These are phyloP conservation scores for Sisymbrium irio DNA, from an alignment of 345 rosid species.

Conservation along the genomic window DNA sequence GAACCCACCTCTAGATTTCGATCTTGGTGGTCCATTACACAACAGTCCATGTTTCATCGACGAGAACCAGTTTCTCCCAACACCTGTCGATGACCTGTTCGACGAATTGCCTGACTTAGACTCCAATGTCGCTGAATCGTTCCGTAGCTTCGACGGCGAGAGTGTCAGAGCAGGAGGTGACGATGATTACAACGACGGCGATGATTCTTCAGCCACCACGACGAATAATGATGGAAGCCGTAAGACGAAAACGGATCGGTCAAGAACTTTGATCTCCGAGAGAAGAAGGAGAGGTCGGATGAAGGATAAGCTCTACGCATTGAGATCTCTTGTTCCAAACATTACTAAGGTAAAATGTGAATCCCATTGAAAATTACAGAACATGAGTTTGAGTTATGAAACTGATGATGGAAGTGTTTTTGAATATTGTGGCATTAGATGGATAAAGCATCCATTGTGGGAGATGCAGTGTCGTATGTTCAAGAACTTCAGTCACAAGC, in stretches of 20 bases:
- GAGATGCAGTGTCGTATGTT: conserved; percentile 71
- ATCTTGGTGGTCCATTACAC: conserved; percentile 34
- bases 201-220: conserved; percentile 61
- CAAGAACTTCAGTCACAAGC: conserved; percentile 74
- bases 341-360: conserved; percentile 64
- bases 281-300: conserved; percentile 66
- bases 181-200: conserved; percentile 44
- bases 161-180: conserved; percentile 29
- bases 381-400: background rate
- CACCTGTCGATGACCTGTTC: conserved; percentile 31
- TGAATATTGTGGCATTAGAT: conserved; percentile 44
- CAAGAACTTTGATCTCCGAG: conserved; percentile 73
- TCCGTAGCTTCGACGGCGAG: conserved; percentile 43
- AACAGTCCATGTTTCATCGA: conserved; percentile 35
- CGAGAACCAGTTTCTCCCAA: conserved; percentile 30
- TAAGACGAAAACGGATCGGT: conserved; percentile 56
- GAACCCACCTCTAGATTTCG: conserved; percentile 31
- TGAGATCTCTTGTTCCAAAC: conserved; percentile 88
- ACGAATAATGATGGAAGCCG: conserved; percentile 31
- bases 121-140: conserved; percentile 33
- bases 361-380: background rate
- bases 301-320: conserved; percentile 86
- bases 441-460: conserved; percentile 95
- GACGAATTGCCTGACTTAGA: conserved; percentile 33
- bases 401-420: background rate